These are phyloP conservation scores for Suillus spraguei DNA, from an alignment of 768 basidiomycete species.

Conservation along the genomic window DNA sequence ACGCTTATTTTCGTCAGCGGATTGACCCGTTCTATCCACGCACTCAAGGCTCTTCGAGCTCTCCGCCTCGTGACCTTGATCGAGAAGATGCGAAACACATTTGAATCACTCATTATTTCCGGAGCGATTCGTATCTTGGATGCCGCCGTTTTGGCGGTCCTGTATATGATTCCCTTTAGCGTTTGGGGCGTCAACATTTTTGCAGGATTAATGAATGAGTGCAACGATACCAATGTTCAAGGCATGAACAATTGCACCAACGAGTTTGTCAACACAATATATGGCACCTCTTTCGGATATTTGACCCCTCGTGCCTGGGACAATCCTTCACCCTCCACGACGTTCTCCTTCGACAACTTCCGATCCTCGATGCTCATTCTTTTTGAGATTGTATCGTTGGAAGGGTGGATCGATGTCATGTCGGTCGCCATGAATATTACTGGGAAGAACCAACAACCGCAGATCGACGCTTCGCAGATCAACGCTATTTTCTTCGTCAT, in stretches of 20 bases:
- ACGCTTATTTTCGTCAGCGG: constrained; percentile 77
- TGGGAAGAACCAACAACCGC: constrained; percentile 68
- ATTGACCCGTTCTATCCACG: constrained; percentile 77
- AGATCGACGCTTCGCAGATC: constrained; percentile 68
- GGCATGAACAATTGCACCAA: constrained; percentile 70
- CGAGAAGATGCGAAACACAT: constrained; percentile 82
- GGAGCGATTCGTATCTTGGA: constrained; percentile 86
- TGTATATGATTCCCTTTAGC: constrained; percentile 92
- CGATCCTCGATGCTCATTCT: constrained; percentile 82
- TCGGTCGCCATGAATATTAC: constrained; percentile 75
- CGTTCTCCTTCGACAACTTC: constrained; percentile 91
- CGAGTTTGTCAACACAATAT: constrained; percentile 70
- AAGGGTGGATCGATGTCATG: constrained; percentile 98
- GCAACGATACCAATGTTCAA: constrained; percentile 65
- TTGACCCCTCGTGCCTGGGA: constrained; percentile 87
- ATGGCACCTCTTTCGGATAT: constrained; percentile 65
- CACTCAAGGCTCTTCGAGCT: constrained; percentile 86
- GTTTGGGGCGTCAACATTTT: constrained; percentile 97
- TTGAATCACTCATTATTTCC: constrained; percentile 84
- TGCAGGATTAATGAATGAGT: constrained; percentile 77
- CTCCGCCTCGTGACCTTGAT: constrained; percentile 90
- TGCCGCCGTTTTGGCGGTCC: constrained; percentile 84
- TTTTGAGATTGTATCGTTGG: constrained; percentile 94
- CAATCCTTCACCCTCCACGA: constrained; percentile 79
- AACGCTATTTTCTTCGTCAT: constrained; percentile 92